Conservation (phyloP, 371 early-diverging fungal species). For the Lichtheimia corymbifera region DNA sequence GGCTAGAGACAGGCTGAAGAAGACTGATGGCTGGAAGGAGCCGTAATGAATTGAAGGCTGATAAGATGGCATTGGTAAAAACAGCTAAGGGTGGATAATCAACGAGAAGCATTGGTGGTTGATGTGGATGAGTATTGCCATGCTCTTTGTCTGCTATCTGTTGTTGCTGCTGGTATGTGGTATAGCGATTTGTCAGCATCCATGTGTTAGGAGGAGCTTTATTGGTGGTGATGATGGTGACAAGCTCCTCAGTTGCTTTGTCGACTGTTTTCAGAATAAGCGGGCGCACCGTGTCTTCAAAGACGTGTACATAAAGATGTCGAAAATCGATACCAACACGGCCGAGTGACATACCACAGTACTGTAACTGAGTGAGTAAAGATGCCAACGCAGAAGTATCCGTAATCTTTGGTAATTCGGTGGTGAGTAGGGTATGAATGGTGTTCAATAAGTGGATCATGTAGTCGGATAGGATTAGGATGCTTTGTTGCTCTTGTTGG, state of each 20-base stretch:
- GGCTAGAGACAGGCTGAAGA: slow-evolving; percentile 19
- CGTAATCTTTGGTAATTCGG: slow-evolving; percentile 52
- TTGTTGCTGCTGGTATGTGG: slow-evolving; percentile 7
- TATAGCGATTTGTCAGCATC: slow-evolving; percentile 42
- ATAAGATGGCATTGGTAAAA: slow-evolving; percentile 68
- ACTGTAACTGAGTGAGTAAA: slow-evolving; percentile 77
- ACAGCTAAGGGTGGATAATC: slow-evolving; percentile 71
- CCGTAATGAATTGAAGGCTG: slow-evolving; percentile 69
- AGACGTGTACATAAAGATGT: slow-evolving; percentile 56
- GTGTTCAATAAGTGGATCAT: slow-evolving; percentile 46
- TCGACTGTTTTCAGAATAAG: slow-evolving; percentile 56
- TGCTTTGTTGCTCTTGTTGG: slow-evolving; percentile 41
- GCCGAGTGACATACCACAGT: slow-evolving; percentile 81
- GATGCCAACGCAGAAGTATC: slow-evolving; percentile 69
- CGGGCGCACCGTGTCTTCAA: slow-evolving; percentile 65
- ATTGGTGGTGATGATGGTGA: slow-evolving; percentile 22
- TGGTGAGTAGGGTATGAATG: slow-evolving; percentile 32
- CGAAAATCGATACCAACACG: slow-evolving; percentile 82
- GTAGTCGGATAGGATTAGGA: slow-evolving; percentile 54
- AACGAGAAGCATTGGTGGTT: slow-evolving; percentile 62
- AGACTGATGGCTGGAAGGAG: slow-evolving; percentile 57
- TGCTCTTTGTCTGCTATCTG: slow-evolving; percentile 9
- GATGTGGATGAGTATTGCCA: slow-evolving; percentile 8
- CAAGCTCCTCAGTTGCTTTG: slow-evolving; percentile 47
- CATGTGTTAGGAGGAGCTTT: slow-evolving; percentile 48